These are phyloP conservation scores for Chlamydomonas sphaeroides DNA, from an alignment of 139 green algal genomes.

Conservation along the genomic window DNA sequence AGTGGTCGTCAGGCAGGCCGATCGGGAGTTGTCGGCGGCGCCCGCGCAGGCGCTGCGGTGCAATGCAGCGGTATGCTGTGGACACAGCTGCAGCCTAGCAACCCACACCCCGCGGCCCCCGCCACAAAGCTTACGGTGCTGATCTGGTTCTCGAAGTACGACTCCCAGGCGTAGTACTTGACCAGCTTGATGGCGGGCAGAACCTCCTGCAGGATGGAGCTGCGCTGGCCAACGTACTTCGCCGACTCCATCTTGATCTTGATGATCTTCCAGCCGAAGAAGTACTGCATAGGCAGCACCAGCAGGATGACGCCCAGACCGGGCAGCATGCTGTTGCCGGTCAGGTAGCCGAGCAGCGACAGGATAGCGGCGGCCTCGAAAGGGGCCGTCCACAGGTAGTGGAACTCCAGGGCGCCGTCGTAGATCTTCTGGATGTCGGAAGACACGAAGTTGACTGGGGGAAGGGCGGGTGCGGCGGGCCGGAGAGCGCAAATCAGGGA, in stretches of 20 bases:
- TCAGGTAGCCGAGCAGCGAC: slow-evolving; percentile 61
- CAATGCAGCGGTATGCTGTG: too few species aligned
- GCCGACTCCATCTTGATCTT: slow-evolving; percentile 65
- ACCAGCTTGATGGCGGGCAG: slow-evolving; percentile 74
- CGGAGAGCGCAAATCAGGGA: too few species aligned
- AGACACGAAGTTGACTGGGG: slow-evolving; percentile 51
- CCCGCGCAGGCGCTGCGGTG: too few species aligned
- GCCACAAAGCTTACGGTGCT: too few species aligned
- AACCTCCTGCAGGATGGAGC: slow-evolving; percentile 66
- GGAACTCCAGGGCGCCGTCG: slow-evolving; percentile 59
- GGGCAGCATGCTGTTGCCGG: slow-evolving; percentile 40
- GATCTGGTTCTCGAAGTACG: slow-evolving; percentile 65
- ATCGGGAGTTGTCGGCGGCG: too few species aligned
- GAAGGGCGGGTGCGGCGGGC: too few species aligned
- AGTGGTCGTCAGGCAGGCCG: not conserved
- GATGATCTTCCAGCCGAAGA: slow-evolving; percentile 73
- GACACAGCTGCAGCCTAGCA: too few species aligned
- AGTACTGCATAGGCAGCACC: slow-evolving; percentile 61
- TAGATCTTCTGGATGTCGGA: slow-evolving; percentile 59
- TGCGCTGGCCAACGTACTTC: slow-evolving; percentile 48
- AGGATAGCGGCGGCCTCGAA: slow-evolving; percentile 71
- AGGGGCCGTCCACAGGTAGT: slow-evolving; percentile 75
- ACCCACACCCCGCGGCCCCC: not conserved
- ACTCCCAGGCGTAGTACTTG: slow-evolving; percentile 78
- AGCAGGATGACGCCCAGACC: slow-evolving; percentile 41